Base-by-base conservation (phyloP, 192 early-diverging fungal species). In the Hyaloraphidium curvatum region DNA sequence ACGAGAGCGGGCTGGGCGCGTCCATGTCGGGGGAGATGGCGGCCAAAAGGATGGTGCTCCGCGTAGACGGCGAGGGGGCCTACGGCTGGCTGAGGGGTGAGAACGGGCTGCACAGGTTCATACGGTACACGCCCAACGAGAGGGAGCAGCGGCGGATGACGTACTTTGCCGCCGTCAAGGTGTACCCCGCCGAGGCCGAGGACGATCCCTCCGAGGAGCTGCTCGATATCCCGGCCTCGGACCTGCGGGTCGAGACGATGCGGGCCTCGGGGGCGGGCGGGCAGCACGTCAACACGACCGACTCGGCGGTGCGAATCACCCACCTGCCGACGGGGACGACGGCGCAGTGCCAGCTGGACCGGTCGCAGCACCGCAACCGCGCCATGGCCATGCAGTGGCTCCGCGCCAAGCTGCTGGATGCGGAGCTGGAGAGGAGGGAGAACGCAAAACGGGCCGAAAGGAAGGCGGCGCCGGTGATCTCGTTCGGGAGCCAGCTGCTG, bases 241-340 rank as follows among this genome's bases (percentile, higher is more conserved):
- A 87, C 50, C 60, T 87, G 3, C 68, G 77, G 0, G 69, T 84
- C 26, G 84, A 87, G 52, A 70, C 76, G 28, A 84, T 75, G 55
- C 68, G 84, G 3, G 77, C 84, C 28, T 79, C 76, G 13, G 84
- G 84, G 11, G 74, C 78, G 19, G 84, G 84, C 17, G 84, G 84
- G 14, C 84, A 87, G 74, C 89, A 94, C 60, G 91, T 97, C 4
- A 97, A 97, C 52, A 97, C 82, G 2, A 97, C 93, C 0, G 91
- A 94, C 50, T 84, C 80, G 56, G 93, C 93, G 2, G 89, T 94
- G 54, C 76, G 93, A 4, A 74, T 97, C 27, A 90, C 85, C 3
- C 93, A 97, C 68, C 57, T 93, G 23, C 86, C 93, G 3, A 88
- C 88, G 2, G 91, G 91, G 0, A 80, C 90, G 30, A 73, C 75